A percentile compares a stretch with the other conserved stretches of the same genome.
phyloP scores from a whole-genome alignment of 345 rosid species.

The Lepidium africanum region DNA sequence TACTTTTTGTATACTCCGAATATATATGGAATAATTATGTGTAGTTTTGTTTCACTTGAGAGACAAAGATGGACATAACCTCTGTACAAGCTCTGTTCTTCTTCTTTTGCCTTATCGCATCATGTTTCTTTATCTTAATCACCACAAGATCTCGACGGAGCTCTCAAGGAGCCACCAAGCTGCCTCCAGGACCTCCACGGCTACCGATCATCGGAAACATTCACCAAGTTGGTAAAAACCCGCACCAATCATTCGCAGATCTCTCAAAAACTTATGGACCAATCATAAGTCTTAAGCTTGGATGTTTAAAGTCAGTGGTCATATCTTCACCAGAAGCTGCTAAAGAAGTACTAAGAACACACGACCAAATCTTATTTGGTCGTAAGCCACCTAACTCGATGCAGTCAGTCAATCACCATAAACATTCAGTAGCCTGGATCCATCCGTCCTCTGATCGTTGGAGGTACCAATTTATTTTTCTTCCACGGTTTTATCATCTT shows the following conservation, averaged over 20 bases:
- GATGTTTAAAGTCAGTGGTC: conserved; percentile 8
- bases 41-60: neutral
- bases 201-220: conserved; percentile 38
- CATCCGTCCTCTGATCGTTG: conserved; percentile 23
- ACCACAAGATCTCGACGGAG: conserved; percentile 11
- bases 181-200: conserved; percentile 15
- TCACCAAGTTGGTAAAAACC: conserved; percentile 17
- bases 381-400: neutral
- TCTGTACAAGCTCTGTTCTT: conserved; percentile 20
- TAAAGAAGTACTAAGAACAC: conserved; percentile 16
- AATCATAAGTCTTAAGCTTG: conserved; percentile 28
- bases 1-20: too few species aligned
- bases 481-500: neutral
- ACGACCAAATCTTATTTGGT: conserved; percentile 20
- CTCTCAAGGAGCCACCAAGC: neutral
- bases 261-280: conserved; percentile 34
- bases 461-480: conserved; percentile 6
- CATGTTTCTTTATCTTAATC: conserved; percentile 18
- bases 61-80: neutral
- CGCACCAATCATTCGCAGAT: conserved; percentile 23
- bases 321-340: conserved; percentile 16
- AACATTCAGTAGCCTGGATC: conserved; percentile 2
- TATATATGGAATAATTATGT: neutral
- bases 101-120: conserved; percentile 31
- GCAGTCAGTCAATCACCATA: conserved; percentile 3